phyloP scores from a whole-genome alignment of 148 eudicot species.

The Polygonum aviculare region DNA sequence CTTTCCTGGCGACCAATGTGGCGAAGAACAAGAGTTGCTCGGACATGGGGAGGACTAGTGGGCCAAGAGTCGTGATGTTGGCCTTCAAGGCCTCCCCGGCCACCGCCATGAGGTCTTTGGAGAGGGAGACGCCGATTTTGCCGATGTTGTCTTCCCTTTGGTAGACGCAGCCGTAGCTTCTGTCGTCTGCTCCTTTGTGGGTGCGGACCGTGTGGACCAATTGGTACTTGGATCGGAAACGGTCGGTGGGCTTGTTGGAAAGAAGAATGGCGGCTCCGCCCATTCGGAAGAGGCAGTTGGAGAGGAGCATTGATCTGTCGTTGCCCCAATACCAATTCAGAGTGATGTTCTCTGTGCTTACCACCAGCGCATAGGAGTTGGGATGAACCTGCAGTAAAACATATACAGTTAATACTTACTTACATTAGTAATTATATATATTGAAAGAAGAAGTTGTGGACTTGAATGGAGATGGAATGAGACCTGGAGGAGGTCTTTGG shows the following conservation, averaged over 20 bases:
- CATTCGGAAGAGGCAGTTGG: slow-evolving; percentile 10
- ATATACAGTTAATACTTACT: neutral
- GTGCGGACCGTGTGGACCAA: slow-evolving; percentile 7
- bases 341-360: slow-evolving; percentile 12
- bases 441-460: neutral
- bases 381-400: neutral
- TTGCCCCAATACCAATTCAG: slow-evolving; percentile 11
- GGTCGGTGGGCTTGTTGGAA: slow-evolving; percentile 1
- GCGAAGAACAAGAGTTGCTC: neutral
- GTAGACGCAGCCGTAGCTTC: slow-evolving; percentile 5
- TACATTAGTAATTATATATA: too few species aligned
- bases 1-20: neutral
- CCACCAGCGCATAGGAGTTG: slow-evolving; percentile 6
- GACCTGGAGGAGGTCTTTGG: slow-evolving; percentile 22
- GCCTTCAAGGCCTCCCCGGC: slow-evolving; percentile 7
- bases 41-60: slow-evolving; percentile 7
- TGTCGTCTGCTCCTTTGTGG: slow-evolving; percentile 6
- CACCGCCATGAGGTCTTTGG: slow-evolving; percentile 9
- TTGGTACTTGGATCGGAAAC: slow-evolving; percentile 4
- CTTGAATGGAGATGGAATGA: neutral
- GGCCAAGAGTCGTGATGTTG: slow-evolving; percentile 8
- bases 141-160: slow-evolving; percentile 5
- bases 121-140: neutral
- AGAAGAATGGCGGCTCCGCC: slow-evolving; percentile 10
- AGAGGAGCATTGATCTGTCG: neutral